Conservation (phyloP, 805 yeast genomes). For the Millerago galiae region DNA sequence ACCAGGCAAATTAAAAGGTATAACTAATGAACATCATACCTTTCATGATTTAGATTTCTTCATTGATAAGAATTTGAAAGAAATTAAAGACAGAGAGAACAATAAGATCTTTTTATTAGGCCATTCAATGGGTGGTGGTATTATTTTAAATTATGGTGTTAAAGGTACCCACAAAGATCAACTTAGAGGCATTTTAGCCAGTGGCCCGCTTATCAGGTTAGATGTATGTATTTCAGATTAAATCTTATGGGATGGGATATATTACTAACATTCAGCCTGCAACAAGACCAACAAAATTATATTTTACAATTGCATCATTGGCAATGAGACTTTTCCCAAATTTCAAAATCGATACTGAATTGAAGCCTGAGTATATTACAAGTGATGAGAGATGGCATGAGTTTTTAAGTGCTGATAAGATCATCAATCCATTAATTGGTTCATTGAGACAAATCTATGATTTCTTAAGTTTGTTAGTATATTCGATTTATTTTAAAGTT, state of each 20-base stretch:
- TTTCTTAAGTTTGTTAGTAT: conserved; percentile 35
- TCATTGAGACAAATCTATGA: conserved; percentile 51
- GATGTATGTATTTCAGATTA: conserved; percentile 25
- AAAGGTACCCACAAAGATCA: conserved; percentile 43
- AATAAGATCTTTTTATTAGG: conserved; percentile 51
- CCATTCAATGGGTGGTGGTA: conserved; percentile 82
- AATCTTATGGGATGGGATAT: no score
- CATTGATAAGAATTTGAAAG: conserved; percentile 37
- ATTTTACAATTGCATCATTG: conserved; percentile 37
- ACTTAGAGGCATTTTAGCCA: conserved; percentile 40
- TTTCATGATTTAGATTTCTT: conserved; percentile 57
- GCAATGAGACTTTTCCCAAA: conserved; percentile 39
- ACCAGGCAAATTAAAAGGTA: conserved; percentile 46
- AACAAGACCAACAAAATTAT: conserved; percentile 44
- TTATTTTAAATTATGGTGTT: conserved; percentile 54
- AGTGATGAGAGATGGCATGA: conserved; percentile 39
- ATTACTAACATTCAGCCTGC: conserved; percentile 29
- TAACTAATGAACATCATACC: conserved; percentile 48
- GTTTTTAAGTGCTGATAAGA: conserved; percentile 38
- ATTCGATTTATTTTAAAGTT: no score
- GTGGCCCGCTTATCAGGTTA: conserved; percentile 55
- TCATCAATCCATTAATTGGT: conserved; percentile 42
- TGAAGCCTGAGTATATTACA: conserved; percentile 50
- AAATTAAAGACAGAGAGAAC: conserved; percentile 16
- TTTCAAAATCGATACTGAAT: conserved; percentile 45